Conservation (phyloP, 257 asterid genomes). For the Gardenia jasminoides region DNA sequence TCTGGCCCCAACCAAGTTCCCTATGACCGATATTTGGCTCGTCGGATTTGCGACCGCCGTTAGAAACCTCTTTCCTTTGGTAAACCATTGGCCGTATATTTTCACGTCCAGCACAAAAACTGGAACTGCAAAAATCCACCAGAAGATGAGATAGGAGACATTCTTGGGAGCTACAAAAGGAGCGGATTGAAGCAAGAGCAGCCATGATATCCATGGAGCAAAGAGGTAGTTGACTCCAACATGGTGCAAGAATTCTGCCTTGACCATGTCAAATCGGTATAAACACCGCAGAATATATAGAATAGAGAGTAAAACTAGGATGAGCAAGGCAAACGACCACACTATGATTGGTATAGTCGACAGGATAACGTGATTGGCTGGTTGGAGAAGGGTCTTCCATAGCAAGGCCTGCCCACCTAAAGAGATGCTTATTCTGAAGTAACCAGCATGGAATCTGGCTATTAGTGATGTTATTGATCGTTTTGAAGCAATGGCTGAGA, state of each 20-base stretch:
- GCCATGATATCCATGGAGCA: conserved; percentile 82
- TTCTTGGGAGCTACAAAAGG: conserved; percentile 42
- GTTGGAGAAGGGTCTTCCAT: conserved; percentile 59
- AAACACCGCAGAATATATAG: conserved; percentile 49
- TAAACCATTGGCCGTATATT: conserved; percentile 75
- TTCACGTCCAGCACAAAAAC: conserved; percentile 54
- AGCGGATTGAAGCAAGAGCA: conserved; percentile 51
- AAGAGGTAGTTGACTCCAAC: conserved; percentile 68
- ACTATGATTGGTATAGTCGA: conserved; percentile 20
- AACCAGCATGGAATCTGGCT: conserved; percentile 58
- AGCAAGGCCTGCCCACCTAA: conserved; percentile 54
- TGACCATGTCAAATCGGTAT: conserved; percentile 38
- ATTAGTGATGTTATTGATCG: conserved; percentile 24
- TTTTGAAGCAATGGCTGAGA: background rate
- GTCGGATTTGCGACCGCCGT: conserved; percentile 66
- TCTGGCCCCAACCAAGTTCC: conserved; percentile 62
- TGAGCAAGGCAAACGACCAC: conserved; percentile 45
- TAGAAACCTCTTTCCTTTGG: conserved; percentile 46
- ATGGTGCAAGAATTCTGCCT: conserved; percentile 52
- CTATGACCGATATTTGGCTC: conserved; percentile 60
- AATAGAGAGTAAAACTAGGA: conserved; percentile 42
- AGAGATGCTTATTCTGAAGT: conserved; percentile 60
- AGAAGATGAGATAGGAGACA: conserved; percentile 25
- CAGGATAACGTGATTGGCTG: conserved; percentile 23
- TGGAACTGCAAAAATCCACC: conserved; percentile 59